Evolutionary conservation across 768 basidiomycete species (phyloP).

Genomic region (Termitomyces sp.): DNA sequence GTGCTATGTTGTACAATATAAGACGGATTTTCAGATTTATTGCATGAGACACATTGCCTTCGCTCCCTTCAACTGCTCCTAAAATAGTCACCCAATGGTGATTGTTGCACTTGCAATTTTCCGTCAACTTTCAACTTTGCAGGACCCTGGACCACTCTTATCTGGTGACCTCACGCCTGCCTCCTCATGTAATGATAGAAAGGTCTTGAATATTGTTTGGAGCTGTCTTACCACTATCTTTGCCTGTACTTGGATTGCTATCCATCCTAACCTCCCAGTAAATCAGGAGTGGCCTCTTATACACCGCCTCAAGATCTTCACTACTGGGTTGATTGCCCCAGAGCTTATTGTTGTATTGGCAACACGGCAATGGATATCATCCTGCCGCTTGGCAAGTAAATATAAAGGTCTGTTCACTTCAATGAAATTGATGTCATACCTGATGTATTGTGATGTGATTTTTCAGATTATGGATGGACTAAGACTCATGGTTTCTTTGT

Average conservation of each 20-base stretch:
- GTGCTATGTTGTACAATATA: background rate
- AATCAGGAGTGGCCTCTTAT: background rate
- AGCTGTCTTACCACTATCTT: constrained; percentile 17
- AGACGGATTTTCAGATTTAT: too few species aligned
- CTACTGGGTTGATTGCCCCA: constrained; percentile 20
- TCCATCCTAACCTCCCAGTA: constrained; percentile 25
- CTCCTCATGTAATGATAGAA: constrained; percentile 3
- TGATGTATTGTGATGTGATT: too few species aligned
- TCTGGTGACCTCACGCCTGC: background rate
- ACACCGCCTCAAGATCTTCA: background rate
- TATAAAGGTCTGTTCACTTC: constrained; percentile 1
- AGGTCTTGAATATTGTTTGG: constrained; percentile 18
- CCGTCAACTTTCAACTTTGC: too few species aligned
- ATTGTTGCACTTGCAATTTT: too few species aligned
- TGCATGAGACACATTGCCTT: too few species aligned
- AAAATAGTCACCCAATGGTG: too few species aligned
- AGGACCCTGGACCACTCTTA: too few species aligned
- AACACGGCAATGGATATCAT: constrained; percentile 16
- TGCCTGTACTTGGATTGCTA: constrained; percentile 5
- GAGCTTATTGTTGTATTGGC: constrained; percentile 21
- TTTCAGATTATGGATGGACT: constrained; percentile 19
- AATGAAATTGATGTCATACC: too few species aligned
- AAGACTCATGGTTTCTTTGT: constrained; percentile 24
- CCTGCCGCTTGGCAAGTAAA: constrained; percentile 13
- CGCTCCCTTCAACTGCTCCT: too few species aligned